These are phyloP conservation scores for Eimeria necatrix DNA, from an alignment of 169 alveolate species.

Conservation along the genomic window DNA sequence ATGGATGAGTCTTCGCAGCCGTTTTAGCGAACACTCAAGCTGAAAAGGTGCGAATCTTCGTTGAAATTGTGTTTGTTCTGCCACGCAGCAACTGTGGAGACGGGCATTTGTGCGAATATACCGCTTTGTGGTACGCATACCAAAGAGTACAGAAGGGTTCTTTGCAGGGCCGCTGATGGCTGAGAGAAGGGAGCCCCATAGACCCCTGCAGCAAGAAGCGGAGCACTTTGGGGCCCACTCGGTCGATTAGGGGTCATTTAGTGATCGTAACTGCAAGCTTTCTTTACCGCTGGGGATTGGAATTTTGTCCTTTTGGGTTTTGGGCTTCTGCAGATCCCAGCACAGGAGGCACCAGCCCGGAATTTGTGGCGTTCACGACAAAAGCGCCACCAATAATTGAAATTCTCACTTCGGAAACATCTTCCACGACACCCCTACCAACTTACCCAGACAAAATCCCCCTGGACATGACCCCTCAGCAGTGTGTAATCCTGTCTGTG, in stretches of 20 bases:
- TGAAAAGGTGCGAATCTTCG: no score
- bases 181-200: no score
- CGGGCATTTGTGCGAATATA: neutral
- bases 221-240: no score
- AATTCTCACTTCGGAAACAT: neutral
- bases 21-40: no score
- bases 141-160: neutral
- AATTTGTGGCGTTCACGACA: neutral
- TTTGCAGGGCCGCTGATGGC: neutral
- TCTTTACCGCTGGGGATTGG: no score
- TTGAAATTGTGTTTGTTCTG: neutral
- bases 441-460: neutral
- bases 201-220: no score
- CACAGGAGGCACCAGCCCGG: neutral
- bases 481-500: neutral
- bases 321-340: slow-evolving; percentile 3
- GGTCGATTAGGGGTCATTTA: no score
- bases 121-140: slow-evolving; percentile 31
- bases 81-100: slow-evolving; percentile 44
- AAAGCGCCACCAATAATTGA: slow-evolving; percentile 50
- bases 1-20: no score
- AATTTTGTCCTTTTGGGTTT: no score
- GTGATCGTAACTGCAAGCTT: no score
- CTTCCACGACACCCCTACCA: slow-evolving; percentile 1
- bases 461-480: slow-evolving; percentile 26